phyloP scores from a whole-genome alignment of 2,329 filamentous ascomycete genomes.

The Aspergillus carbonarius region DNA sequence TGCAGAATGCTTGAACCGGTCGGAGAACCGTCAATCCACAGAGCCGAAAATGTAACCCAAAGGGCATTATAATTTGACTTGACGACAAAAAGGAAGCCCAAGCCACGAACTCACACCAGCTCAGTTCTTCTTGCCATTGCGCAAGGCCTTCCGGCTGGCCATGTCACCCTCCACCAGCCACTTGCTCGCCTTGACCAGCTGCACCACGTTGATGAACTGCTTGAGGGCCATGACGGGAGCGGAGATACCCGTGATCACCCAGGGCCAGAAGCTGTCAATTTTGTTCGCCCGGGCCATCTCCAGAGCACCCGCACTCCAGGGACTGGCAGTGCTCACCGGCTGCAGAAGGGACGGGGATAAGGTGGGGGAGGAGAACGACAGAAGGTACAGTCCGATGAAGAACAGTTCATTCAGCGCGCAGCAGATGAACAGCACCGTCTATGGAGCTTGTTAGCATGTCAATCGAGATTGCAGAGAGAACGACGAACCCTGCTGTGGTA shows the following conservation, averaged over 20 bases:
- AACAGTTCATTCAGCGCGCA: conserved; percentile 92
- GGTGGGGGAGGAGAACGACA: conserved; percentile 90
- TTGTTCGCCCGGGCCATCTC: conserved; percentile 94
- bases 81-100: conserved; percentile 10
- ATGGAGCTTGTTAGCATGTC: conserved; percentile 11
- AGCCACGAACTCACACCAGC: background rate
- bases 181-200: conserved; percentile 87
- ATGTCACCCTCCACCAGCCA: conserved; percentile 93
- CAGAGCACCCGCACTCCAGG: conserved; percentile 87
- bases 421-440: conserved; percentile 88
- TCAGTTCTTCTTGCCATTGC: conserved; percentile 36
- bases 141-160: conserved; percentile 56
- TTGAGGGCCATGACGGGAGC: conserved; percentile 87
- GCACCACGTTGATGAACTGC: conserved; percentile 90
- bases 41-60: background rate
- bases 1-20: conserved; percentile 19
- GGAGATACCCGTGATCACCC: conserved; percentile 77
- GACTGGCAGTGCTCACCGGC: conserved; percentile 75
- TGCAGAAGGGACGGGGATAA: conserved; percentile 81
- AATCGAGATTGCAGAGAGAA: background rate
- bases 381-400: conserved; percentile 96
- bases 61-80: background rate
- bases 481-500: conserved; percentile 87
- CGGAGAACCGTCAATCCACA: background rate
- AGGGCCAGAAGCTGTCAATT: conserved; percentile 72